Evolutionary conservation across 2,329 filamentous ascomycete species (phyloP), one percentile per base, ranked within the genome.

Genomic region (Fusarium verrucosum): DNA sequence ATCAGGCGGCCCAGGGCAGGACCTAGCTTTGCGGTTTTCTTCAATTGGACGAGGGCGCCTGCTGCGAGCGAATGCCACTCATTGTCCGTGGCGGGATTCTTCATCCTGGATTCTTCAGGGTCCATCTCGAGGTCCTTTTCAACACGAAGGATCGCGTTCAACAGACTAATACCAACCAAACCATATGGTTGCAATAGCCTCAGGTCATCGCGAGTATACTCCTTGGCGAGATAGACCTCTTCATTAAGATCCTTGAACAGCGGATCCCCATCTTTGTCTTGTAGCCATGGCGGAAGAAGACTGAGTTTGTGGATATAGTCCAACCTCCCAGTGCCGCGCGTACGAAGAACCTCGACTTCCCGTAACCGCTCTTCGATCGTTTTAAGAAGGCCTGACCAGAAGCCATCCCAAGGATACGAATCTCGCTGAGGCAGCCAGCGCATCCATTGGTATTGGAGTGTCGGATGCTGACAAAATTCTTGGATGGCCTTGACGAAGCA

Each of bases 381-480:
- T 6, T 71, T 26, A 9, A 71, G 57, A 4, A 79, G 32, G 1
- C 10, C 33, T 1, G 3, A 42, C 73, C 75, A 78, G 28, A 75
- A 71, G 3, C n/a, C n/a, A 20, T 69, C 71, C 65, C 70, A 72
- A 5, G 66, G 62, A 5, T 69, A 61, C 2, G 55, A 50, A 1
- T 62, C 45, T 10, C 61, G 40, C 4, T 70, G 65, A 0, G 82
- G 81, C 3, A 84, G 70, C 58, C 78, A 84, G 45, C 73, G 70
- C 76, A 80, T 78, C 82, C 82, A 84, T 5, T 72, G 63, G 53
- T 79, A 83, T 36, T 72, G 73, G 4, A 83, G 70, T 1, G 60
- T 69, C 1, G 68, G 47, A 42, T 81, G 74, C 3, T 75, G 20
- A 60, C 76, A 80, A 23, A 84, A 75, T 38, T 79, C 58, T 8